Percentiles rank a stretch among this genome's conserved stretches.
phyloP scores from a whole-genome alignment of 2,329 filamentous ascomycete genomes.

The Ophiostoma himal-ulmi region DNA sequence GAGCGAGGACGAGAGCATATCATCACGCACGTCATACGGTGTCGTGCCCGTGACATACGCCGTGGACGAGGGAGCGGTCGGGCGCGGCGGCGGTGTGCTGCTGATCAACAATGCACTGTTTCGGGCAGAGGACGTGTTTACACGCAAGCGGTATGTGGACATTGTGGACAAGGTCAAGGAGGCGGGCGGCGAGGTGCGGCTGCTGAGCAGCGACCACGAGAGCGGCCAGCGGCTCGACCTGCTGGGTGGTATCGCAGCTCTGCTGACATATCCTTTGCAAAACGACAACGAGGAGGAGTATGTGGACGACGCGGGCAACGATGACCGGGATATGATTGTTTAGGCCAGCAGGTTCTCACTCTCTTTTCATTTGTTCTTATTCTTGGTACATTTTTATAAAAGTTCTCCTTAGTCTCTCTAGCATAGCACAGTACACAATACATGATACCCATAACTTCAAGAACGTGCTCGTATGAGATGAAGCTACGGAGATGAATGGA shows the following conservation, averaged over 20 bases:
- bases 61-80: constrained; percentile 81
- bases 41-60: constrained; percentile 74
- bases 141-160: constrained; percentile 72
- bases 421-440: not conserved
- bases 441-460: not conserved
- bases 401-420: not conserved
- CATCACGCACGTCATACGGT: constrained; percentile 82
- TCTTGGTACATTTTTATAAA: not conserved
- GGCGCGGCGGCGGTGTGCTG: constrained; percentile 74
- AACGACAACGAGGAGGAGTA: constrained; percentile 47
- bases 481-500: not conserved
- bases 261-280: constrained; percentile 80
- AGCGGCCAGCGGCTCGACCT: constrained; percentile 80
- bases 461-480: not conserved
- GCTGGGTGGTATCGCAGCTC: constrained; percentile 80
- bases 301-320: not conserved
- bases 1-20: constrained; percentile 56
- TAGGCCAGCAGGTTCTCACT: not conserved
- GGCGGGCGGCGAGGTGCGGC: constrained; percentile 77
- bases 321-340: constrained; percentile 11
- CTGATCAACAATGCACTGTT: constrained; percentile 86
- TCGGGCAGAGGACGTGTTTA: constrained; percentile 69
- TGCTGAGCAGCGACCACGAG: constrained; percentile 92
- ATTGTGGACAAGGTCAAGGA: constrained; percentile 84
- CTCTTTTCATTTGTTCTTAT: not conserved